These are phyloP conservation scores for Nephelium lappaceum DNA, from an alignment of 345 rosid species.

Conservation along the genomic window DNA sequence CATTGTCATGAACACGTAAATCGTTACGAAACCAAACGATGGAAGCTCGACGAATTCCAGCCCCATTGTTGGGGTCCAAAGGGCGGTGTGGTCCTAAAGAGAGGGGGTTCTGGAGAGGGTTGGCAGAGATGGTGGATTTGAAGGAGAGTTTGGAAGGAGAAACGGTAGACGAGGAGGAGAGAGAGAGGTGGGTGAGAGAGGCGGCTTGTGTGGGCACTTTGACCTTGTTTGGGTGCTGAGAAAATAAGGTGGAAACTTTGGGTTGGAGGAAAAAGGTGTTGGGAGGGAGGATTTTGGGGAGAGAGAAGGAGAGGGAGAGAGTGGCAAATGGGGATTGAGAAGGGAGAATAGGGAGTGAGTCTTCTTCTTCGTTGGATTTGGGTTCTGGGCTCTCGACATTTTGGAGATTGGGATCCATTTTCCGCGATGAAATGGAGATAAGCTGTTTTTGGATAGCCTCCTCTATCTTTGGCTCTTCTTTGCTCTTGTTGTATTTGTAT, in stretches of 20 bases:
- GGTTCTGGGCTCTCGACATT: constrained; percentile 36
- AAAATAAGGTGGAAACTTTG: constrained; percentile 42
- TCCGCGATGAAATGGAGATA: constrained; percentile 2
- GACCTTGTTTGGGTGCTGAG: constrained; percentile 57
- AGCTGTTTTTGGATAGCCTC: constrained; percentile 1
- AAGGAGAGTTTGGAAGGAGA: constrained; percentile 55
- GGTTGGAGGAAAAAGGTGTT: constrained; percentile 54
- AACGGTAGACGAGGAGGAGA: constrained; percentile 40
- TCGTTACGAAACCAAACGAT: constrained; percentile 96
- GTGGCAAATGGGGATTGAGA: constrained; percentile 60
- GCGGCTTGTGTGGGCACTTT: constrained; percentile 76
- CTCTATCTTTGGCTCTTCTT: background rate
- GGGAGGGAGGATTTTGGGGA: constrained; percentile 46
- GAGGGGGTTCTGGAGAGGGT: constrained; percentile 83
- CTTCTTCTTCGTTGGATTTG: constrained; percentile 34
- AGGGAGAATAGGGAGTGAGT: constrained; percentile 35
- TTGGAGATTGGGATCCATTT: constrained; percentile 53
- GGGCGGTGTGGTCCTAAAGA: constrained; percentile 87
- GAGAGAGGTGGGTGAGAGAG: constrained; percentile 56
- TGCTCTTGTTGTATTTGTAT: too few species aligned
- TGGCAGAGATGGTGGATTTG: constrained; percentile 82
- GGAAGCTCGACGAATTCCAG: constrained; percentile 80
- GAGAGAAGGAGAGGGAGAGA: constrained; percentile 59
- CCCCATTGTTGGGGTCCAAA: constrained; percentile 80
- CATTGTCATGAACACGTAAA: constrained; percentile 93